Base-by-base conservation (phyloP, 1,284 basidiomycete genomes). In the Ganoderma sinense region DNA sequence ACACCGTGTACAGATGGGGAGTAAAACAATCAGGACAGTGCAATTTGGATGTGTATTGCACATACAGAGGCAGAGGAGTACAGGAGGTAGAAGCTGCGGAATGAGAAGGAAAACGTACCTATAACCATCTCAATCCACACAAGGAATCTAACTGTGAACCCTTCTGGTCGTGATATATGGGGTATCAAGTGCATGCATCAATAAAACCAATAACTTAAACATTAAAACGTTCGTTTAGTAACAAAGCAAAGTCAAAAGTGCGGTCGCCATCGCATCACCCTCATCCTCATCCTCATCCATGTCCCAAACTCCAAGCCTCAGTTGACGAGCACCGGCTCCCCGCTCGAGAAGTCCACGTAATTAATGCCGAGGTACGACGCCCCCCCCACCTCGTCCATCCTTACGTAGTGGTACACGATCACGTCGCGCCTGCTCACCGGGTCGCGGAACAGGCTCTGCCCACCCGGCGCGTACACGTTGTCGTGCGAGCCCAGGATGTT, bases 381-480 rank as follows among this genome's bases (percentile, higher is more conserved):
- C 13, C 63, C 64, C 14, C 68, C 63, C 29, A 65, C 62, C 59
- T 39, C 51, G 64, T 69, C 48, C 63, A 62, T 65, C 29, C 62
- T 65, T 16, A 72, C 64, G 69, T 72, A 69, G 64, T 72, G 73
- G 60, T 74, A 72, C 18, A 73, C 68, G 59, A 72, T 68, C 45
- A 73, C 65, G 45, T 72, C 73, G 18, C 68, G 70, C 16, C 59
- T 58, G 58, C 69, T 68, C 53, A 68, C 71, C n/a, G 68, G 62
- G 66, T 71, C 69, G 60, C n/a, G 33, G 58, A 69, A 72, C 31
- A 71, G 43, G 60, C 69, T 71, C 66, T 71, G 68, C n/a, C 76
- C 79, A 40, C 80, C 80, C 29, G 80, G 79, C 29, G 80, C 79
- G 69, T 79, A 81, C 64, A 82, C 74, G 64, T 80, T 78, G 63